Base-by-base conservation (phyloP, 805 yeast genomes). In the Sugiyamaella boreocaroliniensis region DNA sequence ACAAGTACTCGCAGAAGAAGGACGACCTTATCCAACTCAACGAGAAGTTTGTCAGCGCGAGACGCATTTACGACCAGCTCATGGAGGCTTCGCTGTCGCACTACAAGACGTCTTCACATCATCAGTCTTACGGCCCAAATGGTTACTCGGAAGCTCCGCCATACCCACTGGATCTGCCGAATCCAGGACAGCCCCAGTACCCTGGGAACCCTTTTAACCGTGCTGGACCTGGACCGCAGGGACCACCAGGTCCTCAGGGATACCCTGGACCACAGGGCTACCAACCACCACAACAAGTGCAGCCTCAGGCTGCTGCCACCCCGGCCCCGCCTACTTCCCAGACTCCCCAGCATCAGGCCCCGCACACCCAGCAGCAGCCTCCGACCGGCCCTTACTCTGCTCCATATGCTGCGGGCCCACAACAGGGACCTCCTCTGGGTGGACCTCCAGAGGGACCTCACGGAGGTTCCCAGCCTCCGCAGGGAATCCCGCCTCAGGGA, bases 11-110 rank as follows among this genome's bases (percentile, higher is more conserved):
- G 40, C 77, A 79, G 45, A 79, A 88, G 62, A 81, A 85, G 64
- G 86, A 89, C 60, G 97, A 92, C 57, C 71, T 92, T 55, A 72
- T 82, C 55, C 79, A 79, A 18, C 73, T 92, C 60, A 85, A 88
- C 62, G 78, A 79, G 55, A 85, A 86, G 57, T 76, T 92, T 52
- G 79, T 79, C 52, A 74, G 75, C 47, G 93, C 96, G 15, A 79
- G 86, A 49, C 74, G 77, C 43, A 69, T 77, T 9, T 93, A 89
- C 67, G 87, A 86, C 62, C 77, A 79, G 45, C 68, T 89, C 49
- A 75, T 86, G 70, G 87, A 85, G 60, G 74, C 76, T n/a, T 66
- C 70, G 15, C 56, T 68, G 50, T 52, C 61, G 3, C 64, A 61
- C 46, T 59, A 55, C 46, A 53, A 58, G 29, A 15, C 19, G 48